Percentiles rank a stretch among this genome's conserved stretches.
Evolutionary conservation across 495 filamentous ascomycete species (phyloP).

Genomic region (Neurospora sp.): DNA sequence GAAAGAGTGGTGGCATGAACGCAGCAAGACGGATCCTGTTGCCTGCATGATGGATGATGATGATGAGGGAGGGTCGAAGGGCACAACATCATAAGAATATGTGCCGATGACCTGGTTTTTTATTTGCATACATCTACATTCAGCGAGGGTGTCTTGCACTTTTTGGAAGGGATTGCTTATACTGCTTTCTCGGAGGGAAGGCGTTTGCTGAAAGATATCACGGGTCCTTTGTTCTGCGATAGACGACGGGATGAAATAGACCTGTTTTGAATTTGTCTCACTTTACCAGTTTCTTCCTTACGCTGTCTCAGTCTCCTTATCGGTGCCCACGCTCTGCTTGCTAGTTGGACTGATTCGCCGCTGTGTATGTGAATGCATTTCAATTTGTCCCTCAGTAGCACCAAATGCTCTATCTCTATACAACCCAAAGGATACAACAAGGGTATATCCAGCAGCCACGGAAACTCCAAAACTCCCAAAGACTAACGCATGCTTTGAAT

Average conservation of each 20-base stretch:
- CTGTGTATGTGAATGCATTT: background rate
- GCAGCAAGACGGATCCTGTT: background rate
- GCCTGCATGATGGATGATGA: background rate
- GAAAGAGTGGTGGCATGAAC: background rate
- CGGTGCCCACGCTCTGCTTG: background rate
- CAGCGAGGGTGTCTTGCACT: background rate
- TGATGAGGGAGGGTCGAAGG: background rate
- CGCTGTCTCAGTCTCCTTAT: background rate
- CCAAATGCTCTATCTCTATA: background rate
- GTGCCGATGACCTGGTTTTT: background rate
- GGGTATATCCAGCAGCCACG: background rate
- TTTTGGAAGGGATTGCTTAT: background rate
- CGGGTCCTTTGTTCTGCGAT: background rate
- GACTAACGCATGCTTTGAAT: background rate
- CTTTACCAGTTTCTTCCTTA: background rate
- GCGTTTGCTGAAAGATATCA: background rate
- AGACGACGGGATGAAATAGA: constrained; percentile 1
- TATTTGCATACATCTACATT: background rate
- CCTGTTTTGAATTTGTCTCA: background rate
- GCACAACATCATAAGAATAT: background rate
- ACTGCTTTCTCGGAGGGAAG: background rate
- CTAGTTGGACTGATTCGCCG: background rate
- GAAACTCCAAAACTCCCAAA: background rate
- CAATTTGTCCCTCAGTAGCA: background rate
- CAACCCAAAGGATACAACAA: background rate